These are phyloP conservation scores for Didymella lethalis DNA, from an alignment of 2,329 filamentous ascomycete genomes.

Conservation along the genomic window DNA sequence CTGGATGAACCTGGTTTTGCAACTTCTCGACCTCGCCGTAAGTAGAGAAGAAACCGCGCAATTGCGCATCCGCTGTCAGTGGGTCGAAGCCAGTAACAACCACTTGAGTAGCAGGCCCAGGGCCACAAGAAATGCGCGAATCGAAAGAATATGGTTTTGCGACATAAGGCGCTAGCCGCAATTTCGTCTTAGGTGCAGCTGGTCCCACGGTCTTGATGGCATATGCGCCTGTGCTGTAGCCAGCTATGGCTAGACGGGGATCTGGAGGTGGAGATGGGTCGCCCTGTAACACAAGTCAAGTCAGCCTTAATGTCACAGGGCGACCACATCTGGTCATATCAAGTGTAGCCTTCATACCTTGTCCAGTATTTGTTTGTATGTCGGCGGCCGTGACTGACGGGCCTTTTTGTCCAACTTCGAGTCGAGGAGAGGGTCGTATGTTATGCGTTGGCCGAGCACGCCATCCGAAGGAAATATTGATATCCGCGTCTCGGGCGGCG, in stretches of 20 bases:
- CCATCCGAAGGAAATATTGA: slow-evolving; percentile 62
- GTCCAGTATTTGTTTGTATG: slow-evolving; percentile 61
- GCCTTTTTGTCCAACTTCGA: slow-evolving; percentile 63
- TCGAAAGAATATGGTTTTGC: slow-evolving; percentile 85
- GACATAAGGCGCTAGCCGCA: slow-evolving; percentile 77
- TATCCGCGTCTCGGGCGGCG: slow-evolving; percentile 53
- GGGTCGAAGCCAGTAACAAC: slow-evolving; percentile 98
- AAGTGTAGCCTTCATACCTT: slow-evolving; percentile 52
- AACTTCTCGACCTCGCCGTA: slow-evolving; percentile 90
- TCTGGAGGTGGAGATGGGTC: slow-evolving; percentile 82
- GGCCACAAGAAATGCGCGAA: slow-evolving; percentile 81
- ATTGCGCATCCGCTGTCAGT: slow-evolving; percentile 78
- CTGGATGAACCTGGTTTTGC: slow-evolving; percentile 93
- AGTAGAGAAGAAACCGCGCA: slow-evolving; percentile 76
- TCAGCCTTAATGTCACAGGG: slow-evolving; percentile 53
- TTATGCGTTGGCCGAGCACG: slow-evolving; percentile 65
- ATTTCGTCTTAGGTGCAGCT: slow-evolving; percentile 70
- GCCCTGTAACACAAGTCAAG: slow-evolving; percentile 65
- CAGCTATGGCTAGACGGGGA: slow-evolving; percentile 75
- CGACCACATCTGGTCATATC: slow-evolving; percentile 47
- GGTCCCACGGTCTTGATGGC: slow-evolving; percentile 64
- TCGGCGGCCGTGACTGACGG: slow-evolving; percentile 54
- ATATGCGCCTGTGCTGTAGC: slow-evolving; percentile 63
- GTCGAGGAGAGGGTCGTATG: slow-evolving; percentile 71
- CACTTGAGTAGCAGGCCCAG: slow-evolving; percentile 87